Base-by-base conservation (phyloP, 441 rosid genomes). In the Adansonia rubrostipa region DNA sequence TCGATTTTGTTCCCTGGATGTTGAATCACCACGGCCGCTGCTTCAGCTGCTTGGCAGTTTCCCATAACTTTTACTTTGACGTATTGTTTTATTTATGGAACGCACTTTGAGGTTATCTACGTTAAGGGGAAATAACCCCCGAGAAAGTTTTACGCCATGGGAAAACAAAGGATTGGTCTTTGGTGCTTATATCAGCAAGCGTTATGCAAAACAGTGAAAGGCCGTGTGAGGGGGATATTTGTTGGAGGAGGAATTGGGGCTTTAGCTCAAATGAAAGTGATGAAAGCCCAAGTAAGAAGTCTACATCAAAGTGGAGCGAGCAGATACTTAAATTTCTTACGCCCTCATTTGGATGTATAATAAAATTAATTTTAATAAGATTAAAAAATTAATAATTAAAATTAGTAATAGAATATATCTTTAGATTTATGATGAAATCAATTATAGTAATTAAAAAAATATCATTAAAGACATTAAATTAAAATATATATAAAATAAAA, bases 41-140 rank as follows among this genome's bases (percentile, higher is more conserved):
- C 95, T 77, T 94, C 97, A 15, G 91, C 94, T 74, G 97, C 93
- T 84, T 94, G 98, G 81, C 98, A 94, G 71, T 94, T 94, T 68
- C 98, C 98, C 98, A 94, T 94, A 62, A 79, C 63, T 17, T 64
- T 64, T 24, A 24, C 28, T 24, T 24, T 24, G 28, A 24, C 28
- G 28, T 24, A 24, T 24, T 24, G 28, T 24, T 24, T 24, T 24
- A 24, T 24, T 24, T 24, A 36, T 7, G 54, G 54, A 50, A 50
- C 54, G 14, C 15, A 3, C n/a, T 50, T 50, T 50, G 15, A 50
- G 54, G 54, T 50, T 50, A 50, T 50, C 3, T 50, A 50, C n/a
- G 54, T 50, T 50, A 13, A 50, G 14, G n/a, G 11, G 6, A 50
- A 50, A 50, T 50, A 50, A 50, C 3, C 28, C 28, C 28, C 28